phyloP scores from a whole-genome alignment of 2,329 filamentous ascomycete genomes.

The Septoria petroselini region DNA sequence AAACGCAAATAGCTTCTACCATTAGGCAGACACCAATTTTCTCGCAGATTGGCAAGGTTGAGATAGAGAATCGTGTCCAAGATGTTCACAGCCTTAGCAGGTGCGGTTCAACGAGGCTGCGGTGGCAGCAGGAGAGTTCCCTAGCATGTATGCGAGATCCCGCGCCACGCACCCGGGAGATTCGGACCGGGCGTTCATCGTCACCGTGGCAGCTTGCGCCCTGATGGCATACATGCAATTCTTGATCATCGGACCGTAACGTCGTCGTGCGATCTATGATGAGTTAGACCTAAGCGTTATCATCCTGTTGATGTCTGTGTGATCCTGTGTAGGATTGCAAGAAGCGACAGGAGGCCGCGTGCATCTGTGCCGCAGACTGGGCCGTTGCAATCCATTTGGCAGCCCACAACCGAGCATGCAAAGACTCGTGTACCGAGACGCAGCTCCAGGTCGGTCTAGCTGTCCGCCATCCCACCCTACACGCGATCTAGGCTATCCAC shows the following conservation, averaged over 20 bases:
- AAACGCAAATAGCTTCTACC: no score
- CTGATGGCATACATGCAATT: neutral
- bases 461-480: no score
- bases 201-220: neutral
- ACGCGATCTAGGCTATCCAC: neutral
- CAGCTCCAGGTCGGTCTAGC: neutral
- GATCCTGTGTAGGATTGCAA: neutral
- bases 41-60: no score
- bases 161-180: neutral
- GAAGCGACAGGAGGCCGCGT: neutral
- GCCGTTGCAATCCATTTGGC: no score
- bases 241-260: no score
- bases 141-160: neutral
- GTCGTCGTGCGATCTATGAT: no score
- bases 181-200: conserved; percentile 1
- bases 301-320: no score
- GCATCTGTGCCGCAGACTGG: neutral
- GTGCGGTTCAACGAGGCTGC: conserved; percentile 3
- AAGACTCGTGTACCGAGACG: neutral
- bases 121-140: conserved; percentile 1
- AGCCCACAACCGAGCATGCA: no score
- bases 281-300: no score
- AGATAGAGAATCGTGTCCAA: neutral
- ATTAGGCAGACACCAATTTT: neutral
- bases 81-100: neutral